These are phyloP conservation scores for Fusarium illudens DNA, from an alignment of 2,329 filamentous ascomycete species.

Conservation along the genomic window DNA sequence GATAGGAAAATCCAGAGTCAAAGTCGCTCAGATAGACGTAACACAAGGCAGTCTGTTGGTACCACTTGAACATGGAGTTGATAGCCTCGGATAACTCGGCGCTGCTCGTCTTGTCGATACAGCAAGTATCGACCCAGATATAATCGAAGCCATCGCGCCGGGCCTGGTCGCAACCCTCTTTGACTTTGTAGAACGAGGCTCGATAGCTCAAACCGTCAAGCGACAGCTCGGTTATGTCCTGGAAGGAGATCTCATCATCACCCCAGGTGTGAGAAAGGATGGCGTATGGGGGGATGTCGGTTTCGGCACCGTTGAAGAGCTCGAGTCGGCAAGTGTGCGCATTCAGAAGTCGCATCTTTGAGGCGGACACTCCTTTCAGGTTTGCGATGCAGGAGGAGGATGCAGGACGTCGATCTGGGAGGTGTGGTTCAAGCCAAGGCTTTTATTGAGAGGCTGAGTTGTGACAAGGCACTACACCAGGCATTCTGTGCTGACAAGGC, in stretches of 20 bases:
- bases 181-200: slow-evolving; percentile 33
- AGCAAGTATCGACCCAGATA: slow-evolving; percentile 44
- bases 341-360: slow-evolving; percentile 44
- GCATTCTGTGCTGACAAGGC: slow-evolving; percentile 6
- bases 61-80: slow-evolving; percentile 45
- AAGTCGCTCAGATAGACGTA: slow-evolving; percentile 42
- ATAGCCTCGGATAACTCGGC: slow-evolving; percentile 42
- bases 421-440: not conserved
- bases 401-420: not conserved
- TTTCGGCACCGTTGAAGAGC: slow-evolving; percentile 31
- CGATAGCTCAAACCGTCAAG: not conserved
- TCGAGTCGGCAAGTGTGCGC: slow-evolving; percentile 29
- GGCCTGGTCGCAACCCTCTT: slow-evolving; percentile 25
- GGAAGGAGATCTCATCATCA: slow-evolving; percentile 42
- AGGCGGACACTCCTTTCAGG: not conserved
- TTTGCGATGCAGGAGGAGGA: not conserved
- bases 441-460: slow-evolving; percentile 2
- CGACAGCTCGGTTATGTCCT: slow-evolving; percentile 31
- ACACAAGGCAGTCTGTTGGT: slow-evolving; percentile 35
- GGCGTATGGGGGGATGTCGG: slow-evolving; percentile 40
- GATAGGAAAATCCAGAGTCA: not conserved
- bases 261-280: slow-evolving; percentile 51
- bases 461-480: not conserved
- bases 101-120: slow-evolving; percentile 42
- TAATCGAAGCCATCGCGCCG: slow-evolving; percentile 15